A percentile compares a stretch with the other conserved stretches of the same genome.
Conservation (phyloP, 2,329 filamentous ascomycete genomes). For the Sporothrix pseudoabietina region DNA sequence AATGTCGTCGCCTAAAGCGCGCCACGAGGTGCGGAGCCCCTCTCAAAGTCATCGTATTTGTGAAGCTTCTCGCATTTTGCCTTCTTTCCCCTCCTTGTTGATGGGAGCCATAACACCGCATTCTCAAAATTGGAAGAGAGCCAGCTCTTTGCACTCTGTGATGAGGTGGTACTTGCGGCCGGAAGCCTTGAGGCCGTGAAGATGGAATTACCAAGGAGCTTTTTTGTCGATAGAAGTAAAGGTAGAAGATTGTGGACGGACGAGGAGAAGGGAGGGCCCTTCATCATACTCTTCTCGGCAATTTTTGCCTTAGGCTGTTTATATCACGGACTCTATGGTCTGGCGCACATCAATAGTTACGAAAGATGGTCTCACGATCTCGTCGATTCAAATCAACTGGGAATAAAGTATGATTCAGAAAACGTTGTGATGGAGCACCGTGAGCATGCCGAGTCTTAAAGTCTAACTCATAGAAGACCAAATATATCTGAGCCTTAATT, state of each 20-base stretch:
- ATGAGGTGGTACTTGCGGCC: background rate
- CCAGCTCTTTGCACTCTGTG: background rate
- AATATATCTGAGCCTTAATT: background rate
- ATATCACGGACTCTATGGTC: too few species aligned
- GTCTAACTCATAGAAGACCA: background rate
- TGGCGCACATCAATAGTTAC: too few species aligned
- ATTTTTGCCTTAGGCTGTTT: too few species aligned
- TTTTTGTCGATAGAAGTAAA: too few species aligned
- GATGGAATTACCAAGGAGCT: background rate
- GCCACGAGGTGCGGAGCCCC: too few species aligned
- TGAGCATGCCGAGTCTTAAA: background rate
- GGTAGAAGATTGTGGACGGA: too few species aligned
- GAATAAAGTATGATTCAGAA: background rate
- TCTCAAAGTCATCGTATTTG: too few species aligned
- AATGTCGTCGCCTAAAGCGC: too few species aligned
- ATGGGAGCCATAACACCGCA: too few species aligned
- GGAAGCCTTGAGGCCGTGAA: background rate
- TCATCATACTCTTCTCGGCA: constrained; percentile 51
- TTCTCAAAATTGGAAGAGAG: too few species aligned
- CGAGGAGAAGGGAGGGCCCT: too few species aligned
- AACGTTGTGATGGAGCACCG: background rate
- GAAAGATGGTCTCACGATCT: background rate
- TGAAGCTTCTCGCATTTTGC: background rate
- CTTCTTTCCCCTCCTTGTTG: background rate
- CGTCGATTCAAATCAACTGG: background rate